Base-by-base conservation (phyloP, 345 rosid species). In the Eucalyptus tenuipes region DNA sequence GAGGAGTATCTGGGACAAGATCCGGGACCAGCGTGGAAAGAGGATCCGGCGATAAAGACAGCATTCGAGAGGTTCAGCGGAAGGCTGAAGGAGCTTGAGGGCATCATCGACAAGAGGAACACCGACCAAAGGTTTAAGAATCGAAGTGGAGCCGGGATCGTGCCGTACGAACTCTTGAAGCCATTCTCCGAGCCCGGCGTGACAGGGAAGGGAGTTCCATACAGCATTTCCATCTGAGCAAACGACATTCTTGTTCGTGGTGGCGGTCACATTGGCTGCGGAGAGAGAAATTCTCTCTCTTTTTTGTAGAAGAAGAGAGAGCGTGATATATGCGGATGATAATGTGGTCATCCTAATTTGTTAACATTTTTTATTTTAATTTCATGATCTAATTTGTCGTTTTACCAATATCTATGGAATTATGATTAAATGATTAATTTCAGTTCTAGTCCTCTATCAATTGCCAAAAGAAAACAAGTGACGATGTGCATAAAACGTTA, bases 181-280 rank as follows among this genome's bases (percentile, higher is more conserved):
- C 96, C 96, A 5, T 92, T 89, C 86, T 93, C 93, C 24, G 90
- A 91, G 31, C 89, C 93, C 3, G 95, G 96, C 0, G 92, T 93
- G 5, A 94, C 96, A 8, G 93, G 95, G 40, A 91, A 89, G 52
- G 96, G 95, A 52, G 94, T 94, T 86, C 96, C 95, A 3, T 91
- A 87, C 37, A 93, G 93, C 82, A 92, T 93, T 59, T 92, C 94
- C 53, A 92, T 93, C n/a, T 93, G 84, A 88, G 37, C 31, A 71
- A 88, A 75, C 6, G 44, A 45, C 89, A 16, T n/a, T 79, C 84
- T 75, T 40, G 47, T 75, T 37, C 29, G 84, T 40, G 9, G 84
- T 6, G 47, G 47, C 47, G 29, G 27, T 9, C 15, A 10, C 84
- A 10, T 44, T 20, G 84, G 47, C 7, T 20, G 47, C 45, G 13